A percentile compares a stretch with the other conserved stretches of the same genome.
Evolutionary conservation across 139 green algal species (phyloP).

Genomic region (Chlamydomonas schloesseri): DNA sequence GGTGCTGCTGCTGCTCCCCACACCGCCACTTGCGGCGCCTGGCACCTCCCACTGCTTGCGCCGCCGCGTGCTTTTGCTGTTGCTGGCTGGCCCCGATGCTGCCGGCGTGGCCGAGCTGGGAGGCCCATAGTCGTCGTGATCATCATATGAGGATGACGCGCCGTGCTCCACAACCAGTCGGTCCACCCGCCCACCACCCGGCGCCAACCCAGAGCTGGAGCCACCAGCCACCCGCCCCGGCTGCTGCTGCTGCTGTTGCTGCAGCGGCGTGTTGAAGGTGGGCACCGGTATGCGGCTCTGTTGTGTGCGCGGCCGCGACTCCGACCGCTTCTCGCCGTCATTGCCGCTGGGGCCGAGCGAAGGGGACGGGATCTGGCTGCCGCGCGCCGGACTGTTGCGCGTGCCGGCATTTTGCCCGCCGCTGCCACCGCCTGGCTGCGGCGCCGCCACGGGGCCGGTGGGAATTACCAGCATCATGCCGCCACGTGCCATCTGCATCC

Average conservation of each 20-base stretch:
- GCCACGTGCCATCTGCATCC: neutral
- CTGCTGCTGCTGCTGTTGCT: neutral
- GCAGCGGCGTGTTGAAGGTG: neutral
- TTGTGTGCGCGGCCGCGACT: neutral
- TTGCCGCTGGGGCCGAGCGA: neutral
- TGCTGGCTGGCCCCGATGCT: neutral
- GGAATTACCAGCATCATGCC: conserved; percentile 37
- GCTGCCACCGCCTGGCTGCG: neutral
- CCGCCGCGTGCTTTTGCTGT: neutral
- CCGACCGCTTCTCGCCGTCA: neutral
- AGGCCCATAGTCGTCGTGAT: neutral
- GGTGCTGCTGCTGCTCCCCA: too few relatives aligned
- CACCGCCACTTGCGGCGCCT: neutral
- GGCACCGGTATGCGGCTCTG: conserved; percentile 18
- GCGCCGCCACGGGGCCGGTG: neutral
- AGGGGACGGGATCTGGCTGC: conserved; percentile 24
- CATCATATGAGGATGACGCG: neutral
- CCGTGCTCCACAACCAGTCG: neutral
- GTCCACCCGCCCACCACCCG: neutral
- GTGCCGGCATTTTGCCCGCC: neutral
- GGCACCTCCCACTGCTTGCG: conserved; percentile 22
- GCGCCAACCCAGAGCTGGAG: neutral
- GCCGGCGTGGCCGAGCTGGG: too few relatives aligned
- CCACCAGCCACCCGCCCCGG: neutral
- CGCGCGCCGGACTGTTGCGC: neutral